phyloP scores from a whole-genome alignment of 768 basidiomycete genomes.

The Exidia glandulosa region DNA sequence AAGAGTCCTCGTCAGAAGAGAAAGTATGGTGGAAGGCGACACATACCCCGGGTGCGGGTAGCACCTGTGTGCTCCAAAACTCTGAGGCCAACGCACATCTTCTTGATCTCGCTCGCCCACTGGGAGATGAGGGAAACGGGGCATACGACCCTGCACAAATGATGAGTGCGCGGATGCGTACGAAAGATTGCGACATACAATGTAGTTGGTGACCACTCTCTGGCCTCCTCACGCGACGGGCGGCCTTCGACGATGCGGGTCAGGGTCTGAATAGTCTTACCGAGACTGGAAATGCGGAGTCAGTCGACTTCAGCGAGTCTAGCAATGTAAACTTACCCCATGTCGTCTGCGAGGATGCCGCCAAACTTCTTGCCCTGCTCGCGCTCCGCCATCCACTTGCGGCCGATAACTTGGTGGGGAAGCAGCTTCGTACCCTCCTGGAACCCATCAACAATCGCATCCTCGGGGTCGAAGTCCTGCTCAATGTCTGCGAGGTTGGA shows the following conservation, averaged over 20 bases:
- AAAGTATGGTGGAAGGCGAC: not conserved
- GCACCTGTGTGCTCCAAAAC: constrained; percentile 82
- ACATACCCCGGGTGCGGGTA: constrained; percentile 53
- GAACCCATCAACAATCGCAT: constrained; percentile 71
- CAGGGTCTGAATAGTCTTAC: constrained; percentile 88
- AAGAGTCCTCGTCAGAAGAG: not conserved
- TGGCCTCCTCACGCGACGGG: constrained; percentile 55
- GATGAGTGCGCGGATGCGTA: not conserved
- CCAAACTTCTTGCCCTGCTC: constrained; percentile 71
- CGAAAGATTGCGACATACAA: constrained; percentile 36
- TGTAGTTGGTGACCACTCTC: constrained; percentile 57
- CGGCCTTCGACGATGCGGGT: constrained; percentile 77
- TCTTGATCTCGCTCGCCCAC: constrained; percentile 79
- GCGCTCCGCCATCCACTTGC: constrained; percentile 75
- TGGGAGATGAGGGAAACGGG: constrained; percentile 83
- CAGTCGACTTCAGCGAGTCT: constrained; percentile 2
- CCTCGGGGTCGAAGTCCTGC: constrained; percentile 48
- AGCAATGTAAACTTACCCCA: constrained; percentile 43
- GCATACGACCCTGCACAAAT: constrained; percentile 57
- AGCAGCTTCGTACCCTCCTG: constrained; percentile 55
- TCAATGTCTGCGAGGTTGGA: constrained; percentile 46
- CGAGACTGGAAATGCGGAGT: constrained; percentile 36
- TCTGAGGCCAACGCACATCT: constrained; percentile 51
- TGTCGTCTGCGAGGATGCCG: constrained; percentile 87
- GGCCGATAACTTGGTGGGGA: constrained; percentile 80